Conservation (phyloP, 768 basidiomycete species). For the Goffeauzyma gilvescens region DNA sequence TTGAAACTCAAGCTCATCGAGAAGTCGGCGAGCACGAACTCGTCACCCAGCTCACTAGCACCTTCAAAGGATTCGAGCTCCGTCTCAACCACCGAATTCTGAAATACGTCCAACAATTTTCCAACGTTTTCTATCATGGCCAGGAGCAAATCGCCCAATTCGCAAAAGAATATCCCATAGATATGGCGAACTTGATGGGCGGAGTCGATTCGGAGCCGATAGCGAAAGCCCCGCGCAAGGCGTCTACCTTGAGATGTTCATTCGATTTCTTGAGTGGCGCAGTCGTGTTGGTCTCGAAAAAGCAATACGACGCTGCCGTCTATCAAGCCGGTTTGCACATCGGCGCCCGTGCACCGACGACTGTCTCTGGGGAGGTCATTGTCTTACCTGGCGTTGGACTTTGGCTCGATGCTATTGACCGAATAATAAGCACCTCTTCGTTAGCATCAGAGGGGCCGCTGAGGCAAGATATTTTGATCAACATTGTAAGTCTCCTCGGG, state of each 20-base stretch:
- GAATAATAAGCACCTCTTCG: too few species aligned
- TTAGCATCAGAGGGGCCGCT: too few species aligned
- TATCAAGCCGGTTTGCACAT: too few species aligned
- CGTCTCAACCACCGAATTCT: slow-evolving; percentile 67
- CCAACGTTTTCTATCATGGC: slow-evolving; percentile 67
- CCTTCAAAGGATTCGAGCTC: slow-evolving; percentile 64
- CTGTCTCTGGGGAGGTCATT: too few species aligned
- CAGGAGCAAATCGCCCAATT: slow-evolving; percentile 56
- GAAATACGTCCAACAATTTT: slow-evolving; percentile 56
- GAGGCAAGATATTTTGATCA: too few species aligned
- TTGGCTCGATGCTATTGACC: too few species aligned
- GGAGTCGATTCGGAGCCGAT: background rate
- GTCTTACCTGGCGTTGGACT: too few species aligned
- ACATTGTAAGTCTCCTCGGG: background rate
- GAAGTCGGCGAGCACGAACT: slow-evolving; percentile 38
- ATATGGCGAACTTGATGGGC: slow-evolving; percentile 18
- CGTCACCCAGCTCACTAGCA: slow-evolving; percentile 46
- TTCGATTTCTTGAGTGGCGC: slow-evolving; percentile 69
- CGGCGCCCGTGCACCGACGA: too few species aligned
- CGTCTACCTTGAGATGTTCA: slow-evolving; percentile 47
- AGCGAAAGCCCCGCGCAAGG: too few species aligned
- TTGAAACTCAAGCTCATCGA: slow-evolving; percentile 48
- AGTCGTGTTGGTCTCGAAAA: slow-evolving; percentile 56
- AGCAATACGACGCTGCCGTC: too few species aligned
- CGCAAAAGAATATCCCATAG: slow-evolving; percentile 41